These are phyloP conservation scores for Botrytis aclada DNA, from an alignment of 2,329 filamentous ascomycete genomes.

Conservation along the genomic window DNA sequence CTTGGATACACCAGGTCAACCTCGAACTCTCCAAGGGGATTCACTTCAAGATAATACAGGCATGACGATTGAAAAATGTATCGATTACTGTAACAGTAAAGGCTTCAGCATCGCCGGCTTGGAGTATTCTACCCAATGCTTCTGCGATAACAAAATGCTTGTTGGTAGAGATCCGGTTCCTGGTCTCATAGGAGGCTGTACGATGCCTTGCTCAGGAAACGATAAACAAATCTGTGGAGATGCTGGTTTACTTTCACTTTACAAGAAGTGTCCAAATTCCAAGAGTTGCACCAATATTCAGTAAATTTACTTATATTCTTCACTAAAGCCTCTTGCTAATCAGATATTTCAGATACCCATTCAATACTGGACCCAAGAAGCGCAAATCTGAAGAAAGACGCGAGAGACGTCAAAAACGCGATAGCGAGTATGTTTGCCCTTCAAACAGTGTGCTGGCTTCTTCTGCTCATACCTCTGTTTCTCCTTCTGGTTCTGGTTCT, in stretches of 20 bases:
- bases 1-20: slow-evolving; percentile 43
- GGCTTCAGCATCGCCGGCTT: slow-evolving; percentile 35
- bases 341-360: slow-evolving; percentile 5
- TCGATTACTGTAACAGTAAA: slow-evolving; percentile 36
- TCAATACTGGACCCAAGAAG: slow-evolving; percentile 5
- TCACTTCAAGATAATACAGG: slow-evolving; percentile 13
- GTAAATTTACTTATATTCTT: not conserved
- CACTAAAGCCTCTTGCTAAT: not conserved
- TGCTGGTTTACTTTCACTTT: slow-evolving; percentile 18
- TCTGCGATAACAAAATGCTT: slow-evolving; percentile 29
- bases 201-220: slow-evolving; percentile 23
- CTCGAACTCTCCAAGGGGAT: slow-evolving; percentile 33
- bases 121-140: slow-evolving; percentile 38
- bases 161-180: slow-evolving; percentile 5
- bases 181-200: slow-evolving; percentile 16
- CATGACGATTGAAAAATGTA: slow-evolving; percentile 30
- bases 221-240: slow-evolving; percentile 33
- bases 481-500: not conserved
- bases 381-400: slow-evolving; percentile 3
- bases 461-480: not conserved
- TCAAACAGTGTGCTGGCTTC: not conserved
- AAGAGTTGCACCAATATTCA: slow-evolving; percentile 5
- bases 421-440: not conserved
- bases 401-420: slow-evolving; percentile 10
- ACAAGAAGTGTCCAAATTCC: slow-evolving; percentile 15